phyloP scores from a whole-genome alignment of 2,329 filamentous ascomycete species.

The Aureobasidium sp. region DNA sequence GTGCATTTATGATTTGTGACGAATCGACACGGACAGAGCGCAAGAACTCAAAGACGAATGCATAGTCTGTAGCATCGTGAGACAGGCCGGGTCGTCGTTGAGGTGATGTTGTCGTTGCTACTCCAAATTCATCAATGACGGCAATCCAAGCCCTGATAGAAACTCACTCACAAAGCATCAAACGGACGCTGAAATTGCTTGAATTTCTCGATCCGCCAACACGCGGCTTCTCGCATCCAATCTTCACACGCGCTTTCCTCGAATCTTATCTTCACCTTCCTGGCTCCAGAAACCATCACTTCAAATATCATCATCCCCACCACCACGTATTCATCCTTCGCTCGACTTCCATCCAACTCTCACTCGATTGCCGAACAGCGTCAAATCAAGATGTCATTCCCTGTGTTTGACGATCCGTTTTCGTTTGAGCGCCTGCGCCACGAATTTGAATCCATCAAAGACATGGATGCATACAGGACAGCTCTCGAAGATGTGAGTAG shows the following conservation, averaged over 20 bases:
- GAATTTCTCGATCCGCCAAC: neutral
- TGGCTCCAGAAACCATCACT: neutral
- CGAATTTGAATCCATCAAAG: slow-evolving; percentile 4
- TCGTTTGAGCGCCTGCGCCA: neutral
- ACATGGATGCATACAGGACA: slow-evolving; percentile 24
- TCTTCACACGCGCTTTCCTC: neutral
- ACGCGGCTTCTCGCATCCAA: neutral
- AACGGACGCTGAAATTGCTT: neutral
- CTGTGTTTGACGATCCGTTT: too few relatives aligned
- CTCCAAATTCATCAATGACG: neutral
- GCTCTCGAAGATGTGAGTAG: slow-evolving; percentile 25
- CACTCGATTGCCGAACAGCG: neutral
- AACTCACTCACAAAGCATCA: neutral
- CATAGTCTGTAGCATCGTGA: neutral
- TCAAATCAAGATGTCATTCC: neutral
- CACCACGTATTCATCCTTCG: neutral
- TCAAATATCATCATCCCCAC: neutral
- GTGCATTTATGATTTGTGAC: neutral
- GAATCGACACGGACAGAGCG: neutral
- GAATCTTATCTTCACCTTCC: neutral
- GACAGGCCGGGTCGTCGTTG: neutral
- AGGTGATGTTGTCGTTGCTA: neutral
- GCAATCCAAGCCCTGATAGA: neutral
- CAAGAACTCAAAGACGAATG: neutral
- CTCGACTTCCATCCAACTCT: neutral